Conservation (phyloP, 2,329 filamentous ascomycete genomes). For the Penicillium sp. region DNA sequence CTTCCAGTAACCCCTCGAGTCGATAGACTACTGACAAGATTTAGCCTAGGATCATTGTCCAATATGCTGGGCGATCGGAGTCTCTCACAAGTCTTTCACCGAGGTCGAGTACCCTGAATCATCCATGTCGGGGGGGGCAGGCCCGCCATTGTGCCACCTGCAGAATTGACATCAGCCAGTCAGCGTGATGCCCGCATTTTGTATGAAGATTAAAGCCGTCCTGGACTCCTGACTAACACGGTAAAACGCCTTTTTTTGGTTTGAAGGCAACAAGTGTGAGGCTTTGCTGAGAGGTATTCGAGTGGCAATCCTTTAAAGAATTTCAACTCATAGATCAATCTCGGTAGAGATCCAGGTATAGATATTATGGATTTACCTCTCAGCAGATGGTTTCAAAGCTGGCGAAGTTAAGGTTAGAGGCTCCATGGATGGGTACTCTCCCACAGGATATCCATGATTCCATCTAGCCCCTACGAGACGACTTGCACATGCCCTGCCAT, state of each 20-base stretch:
- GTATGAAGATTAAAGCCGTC: not conserved
- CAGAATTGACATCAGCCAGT: slow-evolving; percentile 5
- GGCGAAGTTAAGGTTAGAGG: too few species aligned
- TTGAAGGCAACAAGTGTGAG: too few species aligned
- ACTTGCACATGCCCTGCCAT: too few species aligned
- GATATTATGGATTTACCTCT: too few species aligned
- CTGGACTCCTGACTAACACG: not conserved
- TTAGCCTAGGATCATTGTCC: not conserved
- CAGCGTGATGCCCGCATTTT: slow-evolving; percentile 6
- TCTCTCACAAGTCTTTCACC: not conserved
- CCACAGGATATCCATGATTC: too few species aligned
- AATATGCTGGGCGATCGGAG: not conserved
- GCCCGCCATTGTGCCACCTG: slow-evolving; percentile 1
- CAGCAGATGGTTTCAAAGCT: too few species aligned
- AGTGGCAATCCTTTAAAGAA: too few species aligned
- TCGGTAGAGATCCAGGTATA: too few species aligned
- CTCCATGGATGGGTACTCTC: too few species aligned
- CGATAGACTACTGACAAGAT: not conserved
- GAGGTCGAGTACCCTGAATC: not conserved
- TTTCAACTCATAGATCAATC: too few species aligned
- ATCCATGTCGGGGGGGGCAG: not conserved
- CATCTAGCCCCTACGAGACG: too few species aligned
- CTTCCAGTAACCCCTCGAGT: not conserved
- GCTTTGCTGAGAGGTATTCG: too few species aligned
- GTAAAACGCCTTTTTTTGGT: not conserved